These are phyloP conservation scores for Epichloe brachyelytri DNA, from an alignment of 2,329 filamentous ascomycete species.

Conservation along the genomic window DNA sequence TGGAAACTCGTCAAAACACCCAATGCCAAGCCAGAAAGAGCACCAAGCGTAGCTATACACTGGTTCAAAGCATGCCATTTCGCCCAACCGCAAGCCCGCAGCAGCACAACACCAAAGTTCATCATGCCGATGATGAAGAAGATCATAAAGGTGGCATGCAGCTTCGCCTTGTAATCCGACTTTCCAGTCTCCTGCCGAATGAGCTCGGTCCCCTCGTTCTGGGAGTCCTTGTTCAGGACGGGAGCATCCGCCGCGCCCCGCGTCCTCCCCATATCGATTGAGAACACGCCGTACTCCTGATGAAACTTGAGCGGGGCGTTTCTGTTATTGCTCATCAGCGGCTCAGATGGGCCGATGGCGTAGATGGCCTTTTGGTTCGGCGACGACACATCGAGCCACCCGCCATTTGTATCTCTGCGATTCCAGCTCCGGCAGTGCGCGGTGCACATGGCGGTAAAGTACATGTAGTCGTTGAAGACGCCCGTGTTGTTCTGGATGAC, in stretches of 20 bases:
- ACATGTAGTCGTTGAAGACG: slow-evolving; percentile 31
- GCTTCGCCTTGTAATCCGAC: slow-evolving; percentile 26
- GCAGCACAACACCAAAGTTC: slow-evolving; percentile 40
- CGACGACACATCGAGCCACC: slow-evolving; percentile 37
- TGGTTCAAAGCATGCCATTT: slow-evolving; percentile 44
- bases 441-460: slow-evolving; percentile 38
- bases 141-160: slow-evolving; percentile 41
- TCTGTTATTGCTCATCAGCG: slow-evolving; percentile 27
- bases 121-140: slow-evolving; percentile 41
- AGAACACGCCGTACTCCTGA: slow-evolving; percentile 39
- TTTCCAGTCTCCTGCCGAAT: slow-evolving; percentile 18
- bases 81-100: slow-evolving; percentile 37
- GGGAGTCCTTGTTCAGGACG: slow-evolving; percentile 20
- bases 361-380: slow-evolving; percentile 38
- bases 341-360: slow-evolving; percentile 37
- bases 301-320: slow-evolving; percentile 38
- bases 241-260: slow-evolving; percentile 31
- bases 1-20: slow-evolving; percentile 39
- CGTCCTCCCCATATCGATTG: slow-evolving; percentile 40
- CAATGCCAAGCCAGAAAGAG: slow-evolving; percentile 35
- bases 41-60: slow-evolving; percentile 31
- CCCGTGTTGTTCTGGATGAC: slow-evolving; percentile 32
- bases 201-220: slow-evolving; percentile 23
- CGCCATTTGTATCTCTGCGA: slow-evolving; percentile 16
- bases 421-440: slow-evolving; percentile 39